Evolutionary conservation across 1,139 yeast genomes (phyloP).

Genomic region (Debaryomyces sp.): DNA sequence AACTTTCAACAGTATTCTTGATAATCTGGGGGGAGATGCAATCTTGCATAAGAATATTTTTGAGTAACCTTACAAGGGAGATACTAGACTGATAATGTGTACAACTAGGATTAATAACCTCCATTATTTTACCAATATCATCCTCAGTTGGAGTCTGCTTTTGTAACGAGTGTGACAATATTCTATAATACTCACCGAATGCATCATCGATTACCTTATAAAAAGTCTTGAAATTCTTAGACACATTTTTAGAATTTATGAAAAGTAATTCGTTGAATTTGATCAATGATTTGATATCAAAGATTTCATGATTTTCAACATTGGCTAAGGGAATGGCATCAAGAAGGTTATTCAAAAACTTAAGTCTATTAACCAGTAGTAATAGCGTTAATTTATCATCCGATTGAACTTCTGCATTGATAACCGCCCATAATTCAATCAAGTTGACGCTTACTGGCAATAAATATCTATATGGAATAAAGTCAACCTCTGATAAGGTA

Average conservation of each 20-base stretch:
- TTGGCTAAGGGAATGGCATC: neutral
- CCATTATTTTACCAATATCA: constrained; percentile 13
- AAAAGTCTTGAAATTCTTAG: constrained; percentile 33
- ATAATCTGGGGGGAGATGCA: constrained; percentile 1
- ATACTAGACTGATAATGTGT: constrained; percentile 28
- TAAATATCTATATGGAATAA: constrained; percentile 6
- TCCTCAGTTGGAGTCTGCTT: constrained; percentile 6
- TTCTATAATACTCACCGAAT: constrained; percentile 35
- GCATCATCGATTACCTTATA: constrained; percentile 49
- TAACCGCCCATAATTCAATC: constrained; percentile 20
- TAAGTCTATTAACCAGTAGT: constrained; percentile 31
- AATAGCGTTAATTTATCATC: constrained; percentile 29
- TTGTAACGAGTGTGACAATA: constrained; percentile 11
- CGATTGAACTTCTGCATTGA: constrained; percentile 28
- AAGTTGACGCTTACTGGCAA: constrained; percentile 13
- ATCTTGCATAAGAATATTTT: constrained; percentile 10
- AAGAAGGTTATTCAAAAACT: constrained; percentile 32
- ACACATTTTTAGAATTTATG: constrained; percentile 23
- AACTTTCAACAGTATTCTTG: constrained; percentile 28
- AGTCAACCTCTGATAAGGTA: constrained; percentile 15
- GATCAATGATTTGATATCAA: constrained; percentile 13
- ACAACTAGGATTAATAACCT: constrained; percentile 23
- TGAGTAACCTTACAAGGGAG: constrained; percentile 24
- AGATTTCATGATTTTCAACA: constrained; percentile 8
- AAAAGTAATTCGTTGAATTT: constrained; percentile 24